Conservation (phyloP, 139 green algal species). For the Chlorella sp. region DNA sequence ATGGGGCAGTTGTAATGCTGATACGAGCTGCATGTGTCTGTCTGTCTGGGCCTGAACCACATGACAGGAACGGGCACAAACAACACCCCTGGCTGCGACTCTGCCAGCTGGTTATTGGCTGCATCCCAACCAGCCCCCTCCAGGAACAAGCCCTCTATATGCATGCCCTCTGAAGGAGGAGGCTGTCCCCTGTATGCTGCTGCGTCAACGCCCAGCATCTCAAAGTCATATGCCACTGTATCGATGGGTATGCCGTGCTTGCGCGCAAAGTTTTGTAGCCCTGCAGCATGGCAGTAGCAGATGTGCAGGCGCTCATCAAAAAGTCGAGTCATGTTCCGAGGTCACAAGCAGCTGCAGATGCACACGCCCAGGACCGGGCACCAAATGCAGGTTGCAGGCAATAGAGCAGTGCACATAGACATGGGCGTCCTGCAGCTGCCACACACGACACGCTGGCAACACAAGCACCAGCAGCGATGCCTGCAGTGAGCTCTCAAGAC, state of each 20-base stretch:
- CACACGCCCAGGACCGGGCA: too few species aligned
- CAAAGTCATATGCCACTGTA: slow-evolving; percentile 56
- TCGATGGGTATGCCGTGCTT: slow-evolving; percentile 63
- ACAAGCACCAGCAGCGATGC: too few species aligned
- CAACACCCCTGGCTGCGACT: slow-evolving; percentile 62
- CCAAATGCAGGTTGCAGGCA: too few species aligned
- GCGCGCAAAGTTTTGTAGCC: slow-evolving; percentile 74
- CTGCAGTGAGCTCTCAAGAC: too few species aligned
- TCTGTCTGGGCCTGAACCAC: slow-evolving; percentile 53
- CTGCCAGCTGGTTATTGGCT: slow-evolving; percentile 30
- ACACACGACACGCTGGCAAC: too few species aligned
- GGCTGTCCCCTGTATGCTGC: slow-evolving; percentile 3
- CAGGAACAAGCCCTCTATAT: slow-evolving; percentile 61
- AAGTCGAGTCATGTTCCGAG: too few species aligned
- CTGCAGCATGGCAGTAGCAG: too few species aligned
- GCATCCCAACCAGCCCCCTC: slow-evolving; percentile 67
- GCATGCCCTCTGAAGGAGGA: slow-evolving; percentile 39
- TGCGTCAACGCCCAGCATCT: slow-evolving; percentile 57
- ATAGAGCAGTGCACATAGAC: too few species aligned
- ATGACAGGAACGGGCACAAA: slow-evolving; percentile 59
- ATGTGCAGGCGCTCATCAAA: too few species aligned
- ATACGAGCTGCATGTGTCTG: slow-evolving; percentile 31
- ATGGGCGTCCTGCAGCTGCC: too few species aligned
- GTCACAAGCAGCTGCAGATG: too few species aligned
- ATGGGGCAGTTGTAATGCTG: slow-evolving; percentile 73